A percentile compares a stretch with the other conserved stretches of the same genome.
Evolutionary conservation across 192 early-diverging fungal genomes (phyloP).

Genomic region (Entomortierella chlamydospora): DNA sequence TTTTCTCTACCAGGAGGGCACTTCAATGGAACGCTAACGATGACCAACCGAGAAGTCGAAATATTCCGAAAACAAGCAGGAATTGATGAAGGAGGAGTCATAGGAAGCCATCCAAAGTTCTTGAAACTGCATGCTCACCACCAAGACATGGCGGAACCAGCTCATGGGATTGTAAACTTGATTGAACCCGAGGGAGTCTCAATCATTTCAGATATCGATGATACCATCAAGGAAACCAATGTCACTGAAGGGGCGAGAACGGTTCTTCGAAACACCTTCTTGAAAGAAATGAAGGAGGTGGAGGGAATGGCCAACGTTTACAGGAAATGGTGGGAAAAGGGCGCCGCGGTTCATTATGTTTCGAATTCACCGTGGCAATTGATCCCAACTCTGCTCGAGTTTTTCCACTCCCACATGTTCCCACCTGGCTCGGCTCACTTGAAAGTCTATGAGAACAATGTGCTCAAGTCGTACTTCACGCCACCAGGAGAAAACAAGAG

Average conservation of each 20-base stretch:
- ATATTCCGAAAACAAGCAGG: neutral
- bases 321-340: constrained; percentile 64
- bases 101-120: constrained; percentile 19
- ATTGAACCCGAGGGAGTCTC: constrained; percentile 81
- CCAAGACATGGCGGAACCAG: constrained; percentile 35
- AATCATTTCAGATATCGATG: constrained; percentile 91
- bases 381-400: constrained; percentile 78
- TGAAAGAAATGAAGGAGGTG: constrained; percentile 75
- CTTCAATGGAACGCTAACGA: constrained; percentile 37
- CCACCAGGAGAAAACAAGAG: constrained; percentile 25
- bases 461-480: constrained; percentile 55
- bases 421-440: constrained; percentile 84
- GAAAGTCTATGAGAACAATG: constrained; percentile 55
- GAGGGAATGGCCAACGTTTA: constrained; percentile 86
- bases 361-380: constrained; percentile 92
- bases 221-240: constrained; percentile 93
- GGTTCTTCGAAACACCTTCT: constrained; percentile 76
- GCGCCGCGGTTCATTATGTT: constrained; percentile 87
- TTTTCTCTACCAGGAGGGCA: constrained; percentile 43
- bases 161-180: constrained; percentile 65
- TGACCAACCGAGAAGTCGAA: constrained; percentile 21
- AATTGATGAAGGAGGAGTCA: neutral
- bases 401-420: constrained; percentile 78
- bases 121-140: constrained; percentile 38
- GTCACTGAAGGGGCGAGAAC: constrained; percentile 78